Evolutionary conservation across 2,329 filamentous ascomycete genomes (phyloP).

Genomic region (Ascochyta koolunga): DNA sequence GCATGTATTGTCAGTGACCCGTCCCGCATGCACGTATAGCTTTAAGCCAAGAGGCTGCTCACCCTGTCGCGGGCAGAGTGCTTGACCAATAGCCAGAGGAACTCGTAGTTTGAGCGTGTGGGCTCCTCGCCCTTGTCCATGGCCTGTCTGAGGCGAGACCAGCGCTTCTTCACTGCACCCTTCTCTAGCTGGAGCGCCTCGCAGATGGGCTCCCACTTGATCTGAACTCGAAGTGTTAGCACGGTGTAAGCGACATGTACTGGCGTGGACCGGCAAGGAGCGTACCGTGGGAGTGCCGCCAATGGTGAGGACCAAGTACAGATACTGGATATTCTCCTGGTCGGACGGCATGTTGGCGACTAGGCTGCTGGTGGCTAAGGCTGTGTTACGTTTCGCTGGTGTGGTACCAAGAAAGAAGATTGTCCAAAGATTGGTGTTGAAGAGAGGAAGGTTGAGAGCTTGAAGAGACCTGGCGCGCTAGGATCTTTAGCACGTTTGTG

Average conservation of each 20-base stretch:
- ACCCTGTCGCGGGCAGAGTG: conserved; percentile 33
- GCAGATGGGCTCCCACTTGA: conserved; percentile 39
- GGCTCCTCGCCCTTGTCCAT: conserved; percentile 31
- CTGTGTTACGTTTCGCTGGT: neutral
- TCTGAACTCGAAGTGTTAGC: conserved; percentile 24
- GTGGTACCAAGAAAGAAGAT: neutral
- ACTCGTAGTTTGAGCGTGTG: conserved; percentile 19
- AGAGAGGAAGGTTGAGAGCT: neutral
- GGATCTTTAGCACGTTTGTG: conserved; percentile 8
- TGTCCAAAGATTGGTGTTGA: neutral
- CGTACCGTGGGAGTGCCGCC: conserved; percentile 30
- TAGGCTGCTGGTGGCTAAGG: neutral
- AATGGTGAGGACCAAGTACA: conserved; percentile 39
- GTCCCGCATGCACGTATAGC: neutral
- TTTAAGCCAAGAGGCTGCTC: neutral
- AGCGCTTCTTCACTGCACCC: conserved; percentile 38
- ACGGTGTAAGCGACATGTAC: neutral
- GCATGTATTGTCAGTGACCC: neutral
- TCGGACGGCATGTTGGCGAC: conserved; percentile 35
- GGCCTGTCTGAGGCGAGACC: conserved; percentile 40
- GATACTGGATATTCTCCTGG: conserved; percentile 37
- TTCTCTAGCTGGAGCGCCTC: conserved; percentile 33
- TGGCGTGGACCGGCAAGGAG: neutral
- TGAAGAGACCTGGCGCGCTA: conserved; percentile 7
- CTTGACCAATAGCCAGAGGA: conserved; percentile 42